phyloP scores from a whole-genome alignment of 306 rosid species.

The Casuarina equisetifolia region DNA sequence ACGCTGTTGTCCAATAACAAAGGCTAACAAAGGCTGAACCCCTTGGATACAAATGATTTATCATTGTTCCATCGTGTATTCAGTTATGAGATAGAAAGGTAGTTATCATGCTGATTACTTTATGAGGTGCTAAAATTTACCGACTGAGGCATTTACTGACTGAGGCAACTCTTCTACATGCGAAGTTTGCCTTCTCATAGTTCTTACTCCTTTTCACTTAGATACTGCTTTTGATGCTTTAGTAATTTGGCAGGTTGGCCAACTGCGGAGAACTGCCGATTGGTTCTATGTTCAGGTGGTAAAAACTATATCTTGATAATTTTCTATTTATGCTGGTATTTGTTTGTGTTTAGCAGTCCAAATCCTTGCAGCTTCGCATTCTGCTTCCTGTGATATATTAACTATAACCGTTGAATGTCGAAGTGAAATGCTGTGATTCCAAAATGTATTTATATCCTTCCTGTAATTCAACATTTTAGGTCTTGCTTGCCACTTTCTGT shows the following conservation, averaged over 20 bases:
- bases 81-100: background rate
- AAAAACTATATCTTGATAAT: conserved; percentile 3
- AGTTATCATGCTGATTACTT: background rate
- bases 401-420: background rate
- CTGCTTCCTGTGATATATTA: background rate
- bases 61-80: background rate
- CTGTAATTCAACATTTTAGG: background rate
- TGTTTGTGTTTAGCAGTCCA: background rate
- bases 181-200: background rate
- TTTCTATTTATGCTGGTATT: background rate
- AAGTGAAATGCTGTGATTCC: background rate
- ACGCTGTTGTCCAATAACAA: background rate
- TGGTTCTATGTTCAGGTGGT: conserved; percentile 78
- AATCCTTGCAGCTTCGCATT: background rate
- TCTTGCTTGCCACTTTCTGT: background rate
- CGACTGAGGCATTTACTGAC: background rate
- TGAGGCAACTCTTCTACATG: background rate
- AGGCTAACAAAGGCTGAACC: background rate
- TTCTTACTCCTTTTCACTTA: background rate
- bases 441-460: background rate
- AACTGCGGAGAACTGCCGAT: conserved; percentile 78
- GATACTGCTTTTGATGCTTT: conserved; percentile 20
- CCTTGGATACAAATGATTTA: background rate
- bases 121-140: background rate
- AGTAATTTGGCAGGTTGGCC: conserved; percentile 68